These are phyloP conservation scores for Fusarium sambucinum DNA, from an alignment of 2,329 filamentous ascomycete species.

Conservation along the genomic window DNA sequence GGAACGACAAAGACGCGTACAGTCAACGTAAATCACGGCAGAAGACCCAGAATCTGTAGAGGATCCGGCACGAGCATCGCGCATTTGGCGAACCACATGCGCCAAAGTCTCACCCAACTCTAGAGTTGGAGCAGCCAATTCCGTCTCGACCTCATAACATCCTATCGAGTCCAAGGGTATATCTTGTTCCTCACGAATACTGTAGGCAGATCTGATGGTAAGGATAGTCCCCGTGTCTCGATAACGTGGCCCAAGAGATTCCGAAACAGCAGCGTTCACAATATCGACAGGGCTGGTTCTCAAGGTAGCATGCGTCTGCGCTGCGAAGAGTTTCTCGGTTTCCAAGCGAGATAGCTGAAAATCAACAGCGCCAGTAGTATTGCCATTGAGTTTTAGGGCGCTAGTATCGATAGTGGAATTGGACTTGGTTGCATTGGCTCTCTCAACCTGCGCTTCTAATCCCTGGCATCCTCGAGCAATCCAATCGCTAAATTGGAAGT, in stretches of 20 bases:
- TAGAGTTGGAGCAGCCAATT: conserved; percentile 3
- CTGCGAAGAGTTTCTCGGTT: conserved; percentile 7
- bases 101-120: background rate
- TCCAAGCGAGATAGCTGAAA: background rate
- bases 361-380: background rate
- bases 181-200: conserved; percentile 4
- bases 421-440: conserved; percentile 6
- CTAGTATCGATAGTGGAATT: conserved; percentile 1
- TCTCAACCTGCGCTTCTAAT: conserved; percentile 3
- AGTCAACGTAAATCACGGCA: conserved; percentile 5
- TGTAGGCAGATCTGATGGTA: conserved; percentile 9
- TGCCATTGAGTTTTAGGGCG: conserved; percentile 5
- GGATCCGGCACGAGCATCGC: background rate
- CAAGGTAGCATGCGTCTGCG: conserved; percentile 1
- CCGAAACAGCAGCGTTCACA: conserved; percentile 8
- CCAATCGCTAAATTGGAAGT: conserved; percentile 6
- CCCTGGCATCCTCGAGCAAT: conserved; percentile 1
- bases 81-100: conserved; percentile 4
- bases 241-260: conserved; percentile 8
- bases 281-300: conserved; percentile 8
- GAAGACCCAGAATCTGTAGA: conserved; percentile 4
- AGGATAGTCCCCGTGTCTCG: conserved; percentile 1
- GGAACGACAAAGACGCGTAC: background rate
- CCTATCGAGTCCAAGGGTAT: conserved; percentile 4
- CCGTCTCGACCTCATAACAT: conserved; percentile 8